Base-by-base conservation (phyloP, 495 filamentous ascomycete species). In the Daldinia childiae region DNA sequence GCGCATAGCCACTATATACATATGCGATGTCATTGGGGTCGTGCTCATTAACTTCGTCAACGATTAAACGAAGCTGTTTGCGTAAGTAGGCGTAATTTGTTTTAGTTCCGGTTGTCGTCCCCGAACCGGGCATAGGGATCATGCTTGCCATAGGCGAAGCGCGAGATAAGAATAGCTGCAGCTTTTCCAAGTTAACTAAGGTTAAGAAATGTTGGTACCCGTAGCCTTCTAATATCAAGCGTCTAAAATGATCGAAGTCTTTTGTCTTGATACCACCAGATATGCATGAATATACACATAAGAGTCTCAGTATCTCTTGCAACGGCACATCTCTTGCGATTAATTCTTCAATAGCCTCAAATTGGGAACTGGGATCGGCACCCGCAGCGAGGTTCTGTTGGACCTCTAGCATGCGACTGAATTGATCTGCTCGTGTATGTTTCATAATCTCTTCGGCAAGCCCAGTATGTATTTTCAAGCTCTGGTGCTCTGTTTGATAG, bases 11-110 rank as follows among this genome's bases (percentile, higher is more conserved):
- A 70, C 92, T 95, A 83, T 97, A 99, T 36, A 97, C 94, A 76
- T 98, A 99, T 9, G 96, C 92, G 68, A 98, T 92, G 68, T 99
- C 96, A 72, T 94, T 90, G 8, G 96, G 96, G n/a, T 97, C 93
- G 51, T 94, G 90, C 78, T 98, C 96, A 76, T 97, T 94, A 64
- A 98, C 94, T 78, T 99, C 96, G 78, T 98, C 95, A 59, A 97
- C 91, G 69, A 98, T 95, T 55, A 99, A 87, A 26, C 90, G 88
- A 27, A 99, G 89, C 67, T 88, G 87, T 77, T 93, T 93, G 34
- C 96, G 91, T 12, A 98, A 83, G 75, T 92, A 91, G 26, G 87
- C 88, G 83, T 98, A 99, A 76, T 97, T 97, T 3, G 95, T 99
- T 78, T 93, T 95, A 15, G 83, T 84, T 36, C 89, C 90, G 4